Evolutionary conservation across 164 flowering plant genomes (phyloP).

Genomic region (Macadamia tetraphylla): DNA sequence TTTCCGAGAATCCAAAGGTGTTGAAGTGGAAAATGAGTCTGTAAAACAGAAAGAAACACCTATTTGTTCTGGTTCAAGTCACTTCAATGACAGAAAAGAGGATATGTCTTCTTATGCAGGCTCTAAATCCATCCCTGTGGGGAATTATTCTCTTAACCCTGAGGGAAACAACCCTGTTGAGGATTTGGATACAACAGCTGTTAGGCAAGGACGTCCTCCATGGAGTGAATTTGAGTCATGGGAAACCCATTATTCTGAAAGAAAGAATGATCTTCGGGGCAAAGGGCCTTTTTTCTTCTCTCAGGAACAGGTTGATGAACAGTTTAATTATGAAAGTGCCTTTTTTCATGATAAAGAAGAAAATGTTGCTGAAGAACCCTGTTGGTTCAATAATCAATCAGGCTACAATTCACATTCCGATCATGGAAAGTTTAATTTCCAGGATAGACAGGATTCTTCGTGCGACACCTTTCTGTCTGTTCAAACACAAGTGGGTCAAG

Average conservation of each 20-base stretch:
- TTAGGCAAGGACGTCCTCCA: slow-evolving; percentile 1
- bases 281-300: neutral
- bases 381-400: slow-evolving; percentile 6
- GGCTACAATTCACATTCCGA: neutral
- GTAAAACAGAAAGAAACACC: slow-evolving; percentile 16
- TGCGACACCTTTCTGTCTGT: neutral
- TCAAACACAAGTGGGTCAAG: slow-evolving; percentile 8
- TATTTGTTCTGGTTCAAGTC: slow-evolving; percentile 21
- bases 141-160: neutral
- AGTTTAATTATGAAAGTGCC: neutral
- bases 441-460: slow-evolving; percentile 4
- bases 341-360: slow-evolving; percentile 9
- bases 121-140: too few species aligned
- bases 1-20: slow-evolving; percentile 15
- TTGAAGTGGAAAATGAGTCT: slow-evolving; percentile 17
- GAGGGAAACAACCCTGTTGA: neutral
- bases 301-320: too few species aligned
- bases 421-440: slow-evolving; percentile 4
- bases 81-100: slow-evolving; percentile 14
- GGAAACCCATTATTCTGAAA: neutral
- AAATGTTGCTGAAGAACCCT: slow-evolving; percentile 12
- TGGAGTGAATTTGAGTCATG: neutral
- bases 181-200: slow-evolving; percentile 3
- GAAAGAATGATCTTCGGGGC: neutral
- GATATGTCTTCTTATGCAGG: slow-evolving; percentile 3